Conservation (phyloP, 2,329 filamentous ascomycete species). For the Pseudocercospora ulei region DNA sequence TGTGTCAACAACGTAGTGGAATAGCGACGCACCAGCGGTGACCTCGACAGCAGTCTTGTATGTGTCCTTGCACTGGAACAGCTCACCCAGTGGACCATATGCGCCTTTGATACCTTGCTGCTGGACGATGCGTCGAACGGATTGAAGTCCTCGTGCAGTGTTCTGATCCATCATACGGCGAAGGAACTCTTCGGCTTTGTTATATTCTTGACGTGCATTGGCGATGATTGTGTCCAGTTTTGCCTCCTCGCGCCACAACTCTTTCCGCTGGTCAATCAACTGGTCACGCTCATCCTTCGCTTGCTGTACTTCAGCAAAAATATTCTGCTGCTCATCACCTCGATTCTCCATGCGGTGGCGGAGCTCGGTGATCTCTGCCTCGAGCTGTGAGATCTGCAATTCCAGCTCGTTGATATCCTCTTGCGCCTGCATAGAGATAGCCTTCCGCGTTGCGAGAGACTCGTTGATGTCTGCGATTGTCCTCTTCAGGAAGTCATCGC, state of each 20-base stretch:
- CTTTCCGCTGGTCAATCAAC: constrained; percentile 75
- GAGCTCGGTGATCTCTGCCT: constrained; percentile 61
- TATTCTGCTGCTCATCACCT: constrained; percentile 59
- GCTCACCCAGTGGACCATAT: constrained; percentile 83
- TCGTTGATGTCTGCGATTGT: constrained; percentile 73
- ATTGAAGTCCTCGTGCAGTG: constrained; percentile 76
- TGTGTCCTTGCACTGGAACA: constrained; percentile 51
- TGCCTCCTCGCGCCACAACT: constrained; percentile 80
- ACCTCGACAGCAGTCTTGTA: constrained; percentile 17
- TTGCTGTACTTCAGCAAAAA: constrained; percentile 63
- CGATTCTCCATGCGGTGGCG: constrained; percentile 68
- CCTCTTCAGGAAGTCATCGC: constrained; percentile 69
- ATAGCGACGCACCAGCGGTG: constrained; percentile 81
- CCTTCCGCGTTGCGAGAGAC: constrained; percentile 68
- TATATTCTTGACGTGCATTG: constrained; percentile 65
- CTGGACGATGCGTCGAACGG: constrained; percentile 70
- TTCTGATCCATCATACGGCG: constrained; percentile 81
- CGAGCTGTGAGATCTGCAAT: constrained; percentile 58
- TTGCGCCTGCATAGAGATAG: constrained; percentile 70
- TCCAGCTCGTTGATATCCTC: constrained; percentile 71
- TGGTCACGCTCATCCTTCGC: constrained; percentile 71
- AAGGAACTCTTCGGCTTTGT: constrained; percentile 65
- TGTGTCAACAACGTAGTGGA: constrained; percentile 92
- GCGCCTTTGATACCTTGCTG: constrained; percentile 73
- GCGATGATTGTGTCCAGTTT: constrained; percentile 68